A percentile compares a stretch with the other conserved stretches of the same genome.
These are phyloP conservation scores for Pichia cactophila DNA, from an alignment of 1,139 yeast species.

Conservation along the genomic window DNA sequence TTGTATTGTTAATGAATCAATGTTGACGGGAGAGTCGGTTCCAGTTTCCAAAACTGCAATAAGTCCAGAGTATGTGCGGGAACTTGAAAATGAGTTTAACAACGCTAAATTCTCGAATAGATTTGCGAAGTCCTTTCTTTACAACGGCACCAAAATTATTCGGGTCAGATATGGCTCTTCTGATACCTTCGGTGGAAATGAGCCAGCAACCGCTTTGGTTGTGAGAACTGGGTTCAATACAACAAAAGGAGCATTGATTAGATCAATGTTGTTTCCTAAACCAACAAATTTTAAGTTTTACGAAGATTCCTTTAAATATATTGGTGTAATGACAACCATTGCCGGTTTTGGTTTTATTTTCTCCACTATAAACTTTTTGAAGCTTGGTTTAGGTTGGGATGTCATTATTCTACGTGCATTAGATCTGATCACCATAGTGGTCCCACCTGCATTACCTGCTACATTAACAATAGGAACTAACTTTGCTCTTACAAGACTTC, in stretches of 20 bases:
- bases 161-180: constrained; percentile 59
- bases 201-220: constrained; percentile 80
- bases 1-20: constrained; percentile 74
- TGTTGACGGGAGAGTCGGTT: constrained; percentile 73
- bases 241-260: constrained; percentile 87
- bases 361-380: constrained; percentile 76
- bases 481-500: constrained; percentile 74
- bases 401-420: constrained; percentile 80
- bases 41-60: constrained; percentile 83
- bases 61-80: constrained; percentile 49
- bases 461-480: constrained; percentile 94
- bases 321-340: constrained; percentile 86
- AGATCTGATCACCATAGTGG: constrained; percentile 91
- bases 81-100: constrained; percentile 45
- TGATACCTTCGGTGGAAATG: constrained; percentile 34
- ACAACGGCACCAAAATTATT: constrained; percentile 81
- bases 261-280: constrained; percentile 95
- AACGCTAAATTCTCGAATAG: constrained; percentile 52
- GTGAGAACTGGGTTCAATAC: constrained; percentile 90
- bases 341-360: constrained; percentile 80
- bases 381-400: constrained; percentile 60
- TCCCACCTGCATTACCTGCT: constrained; percentile 98
- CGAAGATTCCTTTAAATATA: constrained; percentile 87
- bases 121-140: constrained; percentile 68
- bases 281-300: constrained; percentile 92